Percentiles rank a stretch among this genome's conserved stretches.
Conservation (phyloP, 352 stramenopile species). For the Elongisporangium prolatum region DNA sequence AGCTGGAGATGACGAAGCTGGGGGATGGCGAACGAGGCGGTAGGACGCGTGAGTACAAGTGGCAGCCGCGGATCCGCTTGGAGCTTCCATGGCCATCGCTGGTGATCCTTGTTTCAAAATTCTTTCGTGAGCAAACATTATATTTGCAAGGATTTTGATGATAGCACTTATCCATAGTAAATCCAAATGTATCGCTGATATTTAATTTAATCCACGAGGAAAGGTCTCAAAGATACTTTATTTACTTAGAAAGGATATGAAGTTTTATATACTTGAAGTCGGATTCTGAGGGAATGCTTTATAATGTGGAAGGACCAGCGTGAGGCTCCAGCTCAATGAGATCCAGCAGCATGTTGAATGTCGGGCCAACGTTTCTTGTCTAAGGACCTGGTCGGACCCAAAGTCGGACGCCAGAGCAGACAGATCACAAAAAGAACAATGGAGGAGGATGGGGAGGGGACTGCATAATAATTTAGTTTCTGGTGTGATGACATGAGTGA, state of each 20-base stretch:
- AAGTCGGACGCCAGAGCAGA: neutral
- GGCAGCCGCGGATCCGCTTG: neutral
- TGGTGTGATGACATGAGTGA: neutral
- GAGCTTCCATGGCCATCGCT: neutral
- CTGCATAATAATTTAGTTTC: neutral
- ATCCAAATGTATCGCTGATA: neutral
- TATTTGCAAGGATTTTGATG: neutral
- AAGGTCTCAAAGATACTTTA: neutral
- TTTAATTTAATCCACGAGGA: neutral
- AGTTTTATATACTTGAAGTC: neutral
- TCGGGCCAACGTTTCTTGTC: too few species aligned
- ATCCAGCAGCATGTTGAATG: too few species aligned
- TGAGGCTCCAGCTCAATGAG: too few species aligned
- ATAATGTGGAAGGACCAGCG: too few species aligned
- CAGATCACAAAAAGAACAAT: neutral
- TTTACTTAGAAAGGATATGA: neutral
- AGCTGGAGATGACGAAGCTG: neutral
- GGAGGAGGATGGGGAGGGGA: neutral
- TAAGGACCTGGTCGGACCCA: neutral
- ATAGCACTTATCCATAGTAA: neutral
- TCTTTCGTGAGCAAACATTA: neutral
- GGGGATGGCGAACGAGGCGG: neutral
- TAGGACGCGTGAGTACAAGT: neutral
- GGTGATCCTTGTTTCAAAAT: neutral
- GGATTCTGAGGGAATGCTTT: too few species aligned